phyloP scores from a whole-genome alignment of 345 rosid species.

The Gossypium mustelinum region DNA sequence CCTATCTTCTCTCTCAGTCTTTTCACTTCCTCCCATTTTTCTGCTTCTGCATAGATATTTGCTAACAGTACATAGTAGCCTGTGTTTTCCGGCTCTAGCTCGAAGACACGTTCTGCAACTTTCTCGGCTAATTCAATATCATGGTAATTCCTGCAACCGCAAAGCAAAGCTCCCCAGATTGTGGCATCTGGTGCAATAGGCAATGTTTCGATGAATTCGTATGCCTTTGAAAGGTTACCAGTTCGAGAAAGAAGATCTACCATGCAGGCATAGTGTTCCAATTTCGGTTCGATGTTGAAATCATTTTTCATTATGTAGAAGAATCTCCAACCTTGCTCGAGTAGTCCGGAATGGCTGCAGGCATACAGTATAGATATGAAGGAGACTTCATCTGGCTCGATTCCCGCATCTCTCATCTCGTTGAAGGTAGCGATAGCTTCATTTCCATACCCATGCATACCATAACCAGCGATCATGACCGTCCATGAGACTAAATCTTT shows the following conservation, averaged over 20 bases:
- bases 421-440: slow-evolving; percentile 59
- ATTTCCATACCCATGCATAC: slow-evolving; percentile 69
- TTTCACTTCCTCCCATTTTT: slow-evolving; percentile 66
- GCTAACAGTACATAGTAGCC: slow-evolving; percentile 66
- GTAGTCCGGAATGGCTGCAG: slow-evolving; percentile 70
- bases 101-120: slow-evolving; percentile 58
- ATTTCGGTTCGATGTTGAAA: slow-evolving; percentile 49
- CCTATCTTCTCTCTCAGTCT: slow-evolving; percentile 48
- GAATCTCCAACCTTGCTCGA: slow-evolving; percentile 73
- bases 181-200: slow-evolving; percentile 66
- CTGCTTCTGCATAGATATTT: slow-evolving; percentile 65
- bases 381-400: slow-evolving; percentile 59
- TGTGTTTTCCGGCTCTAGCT: slow-evolving; percentile 64
- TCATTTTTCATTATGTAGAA: slow-evolving; percentile 60
- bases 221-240: slow-evolving; percentile 50
- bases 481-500: slow-evolving; percentile 80
- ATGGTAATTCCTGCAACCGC: slow-evolving; percentile 67
- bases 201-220: slow-evolving; percentile 53
- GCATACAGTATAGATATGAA: slow-evolving; percentile 58
- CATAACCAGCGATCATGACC: slow-evolving; percentile 78
- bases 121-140: slow-evolving; percentile 62
- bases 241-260: slow-evolving; percentile 67
- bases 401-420: slow-evolving; percentile 41
- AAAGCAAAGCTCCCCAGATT: slow-evolving; percentile 67
- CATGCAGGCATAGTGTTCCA: slow-evolving; percentile 70